Conservation (phyloP, 2,329 filamentous ascomycete species). For the Byssothecium circinans region DNA sequence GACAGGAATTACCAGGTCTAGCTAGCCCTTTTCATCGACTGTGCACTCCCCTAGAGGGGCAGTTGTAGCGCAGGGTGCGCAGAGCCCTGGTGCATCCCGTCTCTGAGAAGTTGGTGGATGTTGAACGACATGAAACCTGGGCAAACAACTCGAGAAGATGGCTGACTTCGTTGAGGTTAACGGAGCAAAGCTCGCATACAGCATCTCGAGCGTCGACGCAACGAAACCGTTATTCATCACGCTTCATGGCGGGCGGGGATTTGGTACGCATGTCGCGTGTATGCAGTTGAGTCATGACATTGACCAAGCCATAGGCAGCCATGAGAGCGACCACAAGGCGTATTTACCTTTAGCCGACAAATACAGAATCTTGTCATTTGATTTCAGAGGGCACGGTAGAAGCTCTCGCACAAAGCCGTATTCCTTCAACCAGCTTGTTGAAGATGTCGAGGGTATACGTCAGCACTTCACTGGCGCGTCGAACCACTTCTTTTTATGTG, state of each 20-base stretch:
- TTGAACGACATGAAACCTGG: too few species aligned
- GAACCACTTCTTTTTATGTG: slow-evolving; percentile 36
- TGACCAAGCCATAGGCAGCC: slow-evolving; percentile 19
- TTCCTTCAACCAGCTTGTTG: slow-evolving; percentile 38
- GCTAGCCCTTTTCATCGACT: neutral
- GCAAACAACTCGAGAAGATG: neutral
- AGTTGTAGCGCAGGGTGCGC: neutral
- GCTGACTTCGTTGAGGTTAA: slow-evolving; percentile 18
- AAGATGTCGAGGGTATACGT: slow-evolving; percentile 40
- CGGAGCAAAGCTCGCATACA: slow-evolving; percentile 39
- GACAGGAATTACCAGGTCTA: neutral
- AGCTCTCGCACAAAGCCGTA: slow-evolving; percentile 38
- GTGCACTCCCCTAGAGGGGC: neutral
- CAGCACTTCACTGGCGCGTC: slow-evolving; percentile 26
- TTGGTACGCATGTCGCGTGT: slow-evolving; percentile 24
- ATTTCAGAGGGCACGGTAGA: slow-evolving; percentile 43
- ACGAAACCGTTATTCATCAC: slow-evolving; percentile 42
- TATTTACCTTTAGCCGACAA: slow-evolving; percentile 32
- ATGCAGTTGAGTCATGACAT: neutral
- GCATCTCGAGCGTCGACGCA: slow-evolving; percentile 28
- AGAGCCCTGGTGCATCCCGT: neutral
- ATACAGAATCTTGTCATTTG: slow-evolving; percentile 42
- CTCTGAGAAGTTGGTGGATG: too few species aligned
- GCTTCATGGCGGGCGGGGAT: slow-evolving; percentile 43
- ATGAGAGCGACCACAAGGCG: slow-evolving; percentile 39